Evolutionary conservation across 495 filamentous ascomycete genomes (phyloP), one percentile per base, ranked within the genome.

Genomic region (Tuber melanosporum): DNA sequence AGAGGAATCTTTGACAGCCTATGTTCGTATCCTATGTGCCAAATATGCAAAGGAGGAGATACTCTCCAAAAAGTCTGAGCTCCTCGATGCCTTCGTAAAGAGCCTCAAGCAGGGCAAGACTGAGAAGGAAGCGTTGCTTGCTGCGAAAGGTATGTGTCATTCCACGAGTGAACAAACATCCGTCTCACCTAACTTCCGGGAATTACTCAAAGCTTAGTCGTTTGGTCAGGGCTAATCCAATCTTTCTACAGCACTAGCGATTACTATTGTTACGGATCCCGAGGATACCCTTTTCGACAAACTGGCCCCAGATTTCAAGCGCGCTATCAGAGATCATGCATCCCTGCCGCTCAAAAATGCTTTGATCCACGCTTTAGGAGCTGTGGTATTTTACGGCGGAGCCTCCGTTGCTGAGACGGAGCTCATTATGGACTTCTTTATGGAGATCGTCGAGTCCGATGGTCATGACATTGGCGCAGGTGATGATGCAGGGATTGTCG

Each of bases 371-470:
- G 88, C 92, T 43, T 89, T 98, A 72, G 87, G 90, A 39, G 87
- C 91, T 15, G 91, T 90, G 44, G 89, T 91, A 3, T 90, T 93
- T 79, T 95, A 92, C 75, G 93, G 92, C 47, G 94, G 95, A 20
- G 93, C 92, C 1, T 89, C 91, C 12, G 87, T 89, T 43, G 87
- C 88, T 39, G 92, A 90, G 32, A 91, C 90, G 2, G 87, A 92
- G 71, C 91, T 94, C 52, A 88, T 93, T 71, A 92, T 98, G 88
- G 90, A 91, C 1, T 95, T 92, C 77, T 85, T 97, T 44, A 86
- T 97, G 26, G 94, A 97, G 77, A 94, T 98, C 49, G 86, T 95
- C 71, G 90, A 93, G 70, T 94, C 91, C 32, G 94, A 99, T 78
- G 95, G 95, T 1, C 86, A 90, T 57, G 88, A 87, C 0, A 88